Percentiles rank a stretch among this genome's conserved stretches.
phyloP scores from a whole-genome alignment of 768 basidiomycete genomes.

The Cystobasidium tubakii region DNA sequence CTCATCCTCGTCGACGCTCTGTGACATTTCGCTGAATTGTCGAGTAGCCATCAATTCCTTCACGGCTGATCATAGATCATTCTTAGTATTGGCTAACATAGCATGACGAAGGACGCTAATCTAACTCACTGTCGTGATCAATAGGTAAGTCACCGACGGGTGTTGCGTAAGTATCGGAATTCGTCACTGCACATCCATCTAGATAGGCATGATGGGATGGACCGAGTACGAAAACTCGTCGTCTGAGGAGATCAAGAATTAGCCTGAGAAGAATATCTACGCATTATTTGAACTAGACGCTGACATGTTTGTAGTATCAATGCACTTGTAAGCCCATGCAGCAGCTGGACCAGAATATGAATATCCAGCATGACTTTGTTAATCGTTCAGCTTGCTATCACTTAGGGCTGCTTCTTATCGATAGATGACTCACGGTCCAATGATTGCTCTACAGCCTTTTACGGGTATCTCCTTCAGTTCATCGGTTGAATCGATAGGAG shows the following conservation, averaged over 20 bases:
- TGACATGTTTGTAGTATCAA: conserved; percentile 75
- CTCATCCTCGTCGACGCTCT: conserved; percentile 76
- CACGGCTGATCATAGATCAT: conserved; percentile 58
- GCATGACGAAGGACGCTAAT: neutral
- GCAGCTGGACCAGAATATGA: conserved; percentile 87
- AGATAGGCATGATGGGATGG: conserved; percentile 91
- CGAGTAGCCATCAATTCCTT: conserved; percentile 61
- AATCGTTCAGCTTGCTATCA: too few relatives aligned
- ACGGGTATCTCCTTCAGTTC: conserved; percentile 54
- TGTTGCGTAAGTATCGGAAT: conserved; percentile 70
- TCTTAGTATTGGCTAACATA: neutral
- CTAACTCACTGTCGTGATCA: conserved; percentile 65
- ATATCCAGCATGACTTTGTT: conserved; percentile 83
- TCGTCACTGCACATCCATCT: conserved; percentile 75
- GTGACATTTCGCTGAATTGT: conserved; percentile 64
- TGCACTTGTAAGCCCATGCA: conserved; percentile 90
- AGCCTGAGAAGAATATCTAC: neutral
- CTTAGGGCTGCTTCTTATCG: too few relatives aligned
- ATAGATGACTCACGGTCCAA: conserved; percentile 78
- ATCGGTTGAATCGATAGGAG: conserved; percentile 50
- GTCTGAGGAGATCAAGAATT: conserved; percentile 54
- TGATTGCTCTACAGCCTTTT: conserved; percentile 71
- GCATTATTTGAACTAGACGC: conserved; percentile 45
- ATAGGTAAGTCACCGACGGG: conserved; percentile 76
- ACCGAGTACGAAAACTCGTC: conserved; percentile 86